Conservation (phyloP, 2,329 filamentous ascomycete genomes). For the Aureobasidium subglaciale region DNA sequence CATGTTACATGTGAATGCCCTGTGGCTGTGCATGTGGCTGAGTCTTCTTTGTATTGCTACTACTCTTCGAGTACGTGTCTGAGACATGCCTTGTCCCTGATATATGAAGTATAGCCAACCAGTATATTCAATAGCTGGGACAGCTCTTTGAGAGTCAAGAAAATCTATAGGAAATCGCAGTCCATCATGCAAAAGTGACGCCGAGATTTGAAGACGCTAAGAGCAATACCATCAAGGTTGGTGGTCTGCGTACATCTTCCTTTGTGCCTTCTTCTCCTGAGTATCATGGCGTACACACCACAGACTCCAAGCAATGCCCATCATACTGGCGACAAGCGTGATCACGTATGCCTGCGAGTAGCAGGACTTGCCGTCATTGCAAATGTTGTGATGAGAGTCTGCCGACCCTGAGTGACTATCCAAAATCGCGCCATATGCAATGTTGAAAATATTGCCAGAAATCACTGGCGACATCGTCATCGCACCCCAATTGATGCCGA, state of each 20-base stretch:
- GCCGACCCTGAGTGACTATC: conserved; percentile 63
- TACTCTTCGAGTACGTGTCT: neutral
- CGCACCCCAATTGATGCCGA: conserved; percentile 93
- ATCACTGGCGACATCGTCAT: conserved; percentile 87
- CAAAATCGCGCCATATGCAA: conserved; percentile 79
- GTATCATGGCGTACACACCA: conserved; percentile 61
- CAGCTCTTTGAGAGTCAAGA: too few relatives aligned
- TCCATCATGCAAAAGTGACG: neutral
- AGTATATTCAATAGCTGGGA: too few relatives aligned
- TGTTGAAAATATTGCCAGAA: conserved; percentile 85
- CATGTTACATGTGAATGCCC: neutral
- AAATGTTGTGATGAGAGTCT: conserved; percentile 52
- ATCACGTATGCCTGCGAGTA: conserved; percentile 75
- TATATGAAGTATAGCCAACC: too few relatives aligned
- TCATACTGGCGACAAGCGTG: conserved; percentile 63
- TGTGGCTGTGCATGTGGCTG: neutral
- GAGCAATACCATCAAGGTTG: conserved; percentile 5
- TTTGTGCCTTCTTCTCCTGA: conserved; percentile 21
- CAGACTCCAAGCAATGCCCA: conserved; percentile 63
- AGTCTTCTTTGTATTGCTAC: neutral
- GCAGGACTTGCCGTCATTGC: conserved; percentile 69
- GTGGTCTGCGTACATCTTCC: conserved; percentile 15
- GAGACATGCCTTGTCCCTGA: too few relatives aligned
- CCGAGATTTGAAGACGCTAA: neutral
- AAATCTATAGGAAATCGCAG: neutral